Percentiles rank a stretch among this genome's conserved stretches.
Conservation (phyloP, 495 filamentous ascomycete genomes). For the Trichoderma asperelloides region DNA sequence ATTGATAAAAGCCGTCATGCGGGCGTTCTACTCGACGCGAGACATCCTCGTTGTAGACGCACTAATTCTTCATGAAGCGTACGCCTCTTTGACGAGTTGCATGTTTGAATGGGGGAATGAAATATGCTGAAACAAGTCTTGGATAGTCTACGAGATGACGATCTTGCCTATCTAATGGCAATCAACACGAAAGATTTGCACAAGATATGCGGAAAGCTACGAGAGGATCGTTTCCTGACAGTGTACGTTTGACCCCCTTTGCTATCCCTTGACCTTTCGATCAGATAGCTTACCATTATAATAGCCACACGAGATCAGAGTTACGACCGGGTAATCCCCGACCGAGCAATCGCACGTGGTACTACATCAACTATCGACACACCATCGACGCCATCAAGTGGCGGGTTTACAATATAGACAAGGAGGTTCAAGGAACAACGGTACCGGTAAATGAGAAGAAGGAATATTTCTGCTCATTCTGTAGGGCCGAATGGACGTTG, state of each 20-base stretch:
- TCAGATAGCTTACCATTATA: neutral
- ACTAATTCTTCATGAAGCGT: conserved; percentile 82
- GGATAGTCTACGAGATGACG: conserved; percentile 69
- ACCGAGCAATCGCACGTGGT: conserved; percentile 57
- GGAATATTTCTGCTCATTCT: conserved; percentile 78
- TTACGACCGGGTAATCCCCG: neutral
- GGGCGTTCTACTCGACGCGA: conserved; percentile 86
- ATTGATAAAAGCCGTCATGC: conserved; percentile 78
- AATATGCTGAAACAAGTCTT: conserved; percentile 18
- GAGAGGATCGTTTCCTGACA: conserved; percentile 75
- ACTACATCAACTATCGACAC: conserved; percentile 89
- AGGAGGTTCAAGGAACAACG: conserved; percentile 72
- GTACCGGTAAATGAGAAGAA: conserved; percentile 77
- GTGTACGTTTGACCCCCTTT: conserved; percentile 46
- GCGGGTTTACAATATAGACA: conserved; percentile 73
- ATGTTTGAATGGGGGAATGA: neutral
- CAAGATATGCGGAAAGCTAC: conserved; percentile 72
- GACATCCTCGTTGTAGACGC: conserved; percentile 89
- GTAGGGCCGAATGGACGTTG: conserved; percentile 70
- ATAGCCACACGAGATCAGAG: conserved; percentile 58
- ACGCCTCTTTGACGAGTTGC: conserved; percentile 25
- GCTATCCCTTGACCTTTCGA: neutral
- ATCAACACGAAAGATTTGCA: conserved; percentile 84
- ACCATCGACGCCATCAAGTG: conserved; percentile 97
- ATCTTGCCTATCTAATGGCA: conserved; percentile 74